These are phyloP conservation scores for Apophysomyces variabilis DNA, from an alignment of 371 early-diverging fungal species.

Conservation along the genomic window DNA sequence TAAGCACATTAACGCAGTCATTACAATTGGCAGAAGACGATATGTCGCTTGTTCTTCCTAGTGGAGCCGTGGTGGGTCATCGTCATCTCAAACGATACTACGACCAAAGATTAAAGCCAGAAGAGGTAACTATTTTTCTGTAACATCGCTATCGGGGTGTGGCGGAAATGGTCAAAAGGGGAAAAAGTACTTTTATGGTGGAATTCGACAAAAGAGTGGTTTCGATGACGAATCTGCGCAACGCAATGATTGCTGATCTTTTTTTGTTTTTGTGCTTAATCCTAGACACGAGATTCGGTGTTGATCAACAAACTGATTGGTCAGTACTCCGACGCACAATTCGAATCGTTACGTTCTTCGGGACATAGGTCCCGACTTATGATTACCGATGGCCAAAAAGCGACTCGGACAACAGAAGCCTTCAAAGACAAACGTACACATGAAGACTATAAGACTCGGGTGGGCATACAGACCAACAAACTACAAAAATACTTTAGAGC, in stretches of 20 bases:
- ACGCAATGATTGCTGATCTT: neutral
- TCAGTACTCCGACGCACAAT: constrained; percentile 48
- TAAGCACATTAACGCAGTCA: constrained; percentile 34
- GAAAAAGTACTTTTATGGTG: constrained; percentile 1
- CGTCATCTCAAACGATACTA: constrained; percentile 83
- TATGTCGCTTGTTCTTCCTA: constrained; percentile 85
- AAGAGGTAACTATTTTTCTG: constrained; percentile 43
- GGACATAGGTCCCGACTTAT: constrained; percentile 27
- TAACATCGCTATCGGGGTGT: neutral
- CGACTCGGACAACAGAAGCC: constrained; percentile 39
- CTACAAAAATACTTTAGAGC: constrained; percentile 85
- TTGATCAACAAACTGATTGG: constrained; percentile 57
- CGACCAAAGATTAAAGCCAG: constrained; percentile 80
- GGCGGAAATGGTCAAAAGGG: neutral
- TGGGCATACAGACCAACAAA: constrained; percentile 84
- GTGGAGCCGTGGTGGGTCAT: constrained; percentile 85
- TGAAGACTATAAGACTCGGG: constrained; percentile 71
- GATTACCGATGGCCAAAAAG: constrained; percentile 44
- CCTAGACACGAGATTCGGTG: constrained; percentile 49
- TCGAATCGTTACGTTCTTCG: constrained; percentile 39
- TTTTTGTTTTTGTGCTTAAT: constrained; percentile 9
- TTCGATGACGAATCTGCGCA: neutral
- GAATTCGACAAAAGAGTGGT: neutral
- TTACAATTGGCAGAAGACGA: constrained; percentile 70
- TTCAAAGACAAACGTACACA: constrained; percentile 62